Evolutionary conservation across 139 green algal species (phyloP).

Genomic region (Asterochloris sp.): DNA sequence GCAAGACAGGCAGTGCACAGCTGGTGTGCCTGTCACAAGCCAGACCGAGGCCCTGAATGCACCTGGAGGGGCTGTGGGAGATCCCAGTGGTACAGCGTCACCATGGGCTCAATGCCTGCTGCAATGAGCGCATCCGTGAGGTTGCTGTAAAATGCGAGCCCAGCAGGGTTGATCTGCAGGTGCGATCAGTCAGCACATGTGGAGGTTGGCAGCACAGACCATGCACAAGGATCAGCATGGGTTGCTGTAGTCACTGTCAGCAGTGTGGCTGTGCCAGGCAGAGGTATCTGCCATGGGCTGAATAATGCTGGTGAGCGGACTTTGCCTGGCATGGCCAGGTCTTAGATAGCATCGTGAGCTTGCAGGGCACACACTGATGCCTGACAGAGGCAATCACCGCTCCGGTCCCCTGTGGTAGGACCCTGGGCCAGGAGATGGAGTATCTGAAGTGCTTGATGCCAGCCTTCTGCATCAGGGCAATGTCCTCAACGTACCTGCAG

Average conservation of each 20-base stretch:
- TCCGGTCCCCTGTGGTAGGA: conserved; percentile 33
- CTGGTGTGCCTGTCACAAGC: background rate
- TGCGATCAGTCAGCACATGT: background rate
- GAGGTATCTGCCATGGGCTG: background rate
- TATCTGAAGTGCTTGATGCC: conserved; percentile 44
- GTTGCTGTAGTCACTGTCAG: background rate
- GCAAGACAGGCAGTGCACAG: background rate
- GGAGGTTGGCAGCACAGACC: too few species aligned
- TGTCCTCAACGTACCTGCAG: conserved; percentile 18
- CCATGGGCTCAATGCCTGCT: conserved; percentile 42
- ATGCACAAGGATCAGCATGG: background rate
- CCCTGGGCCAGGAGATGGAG: conserved; percentile 41
- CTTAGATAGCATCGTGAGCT: background rate
- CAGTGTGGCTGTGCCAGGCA: background rate
- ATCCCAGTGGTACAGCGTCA: conserved; percentile 53
- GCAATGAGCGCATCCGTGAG: conserved; percentile 41
- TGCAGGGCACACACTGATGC: background rate
- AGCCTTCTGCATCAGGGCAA: conserved; percentile 34
- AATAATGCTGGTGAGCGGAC: background rate
- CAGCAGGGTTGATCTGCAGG: conserved; percentile 19
- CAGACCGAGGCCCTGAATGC: background rate
- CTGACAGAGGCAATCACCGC: background rate
- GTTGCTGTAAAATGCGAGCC: conserved; percentile 39
- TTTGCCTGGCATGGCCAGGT: background rate
- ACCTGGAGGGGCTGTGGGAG: conserved; percentile 40